These are phyloP conservation scores for Torrubiellomyces zombiae DNA, from an alignment of 2,329 filamentous ascomycete genomes.

Conservation along the genomic window DNA sequence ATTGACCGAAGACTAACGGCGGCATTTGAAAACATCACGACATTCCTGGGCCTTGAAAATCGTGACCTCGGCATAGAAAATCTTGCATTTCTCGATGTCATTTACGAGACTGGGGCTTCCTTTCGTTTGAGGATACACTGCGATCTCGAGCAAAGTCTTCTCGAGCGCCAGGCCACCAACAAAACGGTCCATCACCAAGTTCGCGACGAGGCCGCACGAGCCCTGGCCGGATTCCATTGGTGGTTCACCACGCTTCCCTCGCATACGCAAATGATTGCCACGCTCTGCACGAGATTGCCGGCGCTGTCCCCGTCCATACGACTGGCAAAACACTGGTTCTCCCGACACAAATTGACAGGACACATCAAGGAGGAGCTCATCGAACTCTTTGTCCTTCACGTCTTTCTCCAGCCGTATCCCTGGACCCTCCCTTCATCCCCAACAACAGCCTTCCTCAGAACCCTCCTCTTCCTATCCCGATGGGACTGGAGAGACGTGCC, in stretches of 20 bases:
- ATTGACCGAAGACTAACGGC: constrained; percentile 55
- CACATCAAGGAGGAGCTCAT: constrained; percentile 70
- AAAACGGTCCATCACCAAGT: constrained; percentile 47
- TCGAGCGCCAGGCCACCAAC: constrained; percentile 65
- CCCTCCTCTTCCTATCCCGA: constrained; percentile 59
- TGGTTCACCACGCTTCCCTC: constrained; percentile 56
- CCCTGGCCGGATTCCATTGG: constrained; percentile 55
- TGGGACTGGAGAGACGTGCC: constrained; percentile 90
- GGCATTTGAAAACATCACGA: constrained; percentile 40
- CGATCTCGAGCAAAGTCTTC: constrained; percentile 67
- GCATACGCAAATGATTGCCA: constrained; percentile 67
- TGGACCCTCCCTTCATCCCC: constrained; percentile 64
- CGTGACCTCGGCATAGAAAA: constrained; percentile 52
- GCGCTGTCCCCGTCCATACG: constrained; percentile 70
- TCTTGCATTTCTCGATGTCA: constrained; percentile 65
- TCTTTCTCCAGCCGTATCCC: constrained; percentile 68
- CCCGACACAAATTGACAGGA: constrained; percentile 57
- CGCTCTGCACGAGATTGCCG: constrained; percentile 63
- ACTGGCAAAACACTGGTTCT: constrained; percentile 80
- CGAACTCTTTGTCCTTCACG: constrained; percentile 63
- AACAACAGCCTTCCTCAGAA: constrained; percentile 66
- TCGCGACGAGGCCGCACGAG: constrained; percentile 52
- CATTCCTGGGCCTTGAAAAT: constrained; percentile 70
- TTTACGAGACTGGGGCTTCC: constrained; percentile 51
- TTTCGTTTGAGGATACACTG: constrained; percentile 83